Percentiles rank a stretch among this genome's conserved stretches.
Conservation (phyloP, 805 yeast species). For the Dipodascus geniculatus region DNA sequence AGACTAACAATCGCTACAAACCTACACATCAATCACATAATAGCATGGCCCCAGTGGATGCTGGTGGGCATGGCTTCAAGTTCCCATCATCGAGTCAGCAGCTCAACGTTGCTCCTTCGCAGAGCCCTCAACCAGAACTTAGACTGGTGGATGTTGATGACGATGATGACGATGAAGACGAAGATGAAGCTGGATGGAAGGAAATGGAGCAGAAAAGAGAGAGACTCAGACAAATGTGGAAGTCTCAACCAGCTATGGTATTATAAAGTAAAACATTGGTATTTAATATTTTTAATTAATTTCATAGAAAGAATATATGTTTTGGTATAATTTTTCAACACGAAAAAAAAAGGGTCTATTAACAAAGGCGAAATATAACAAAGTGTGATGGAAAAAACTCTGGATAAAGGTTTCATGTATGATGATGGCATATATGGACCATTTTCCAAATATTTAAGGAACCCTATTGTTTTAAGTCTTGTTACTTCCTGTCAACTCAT, state of each 20-base stretch:
- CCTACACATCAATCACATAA: not conserved
- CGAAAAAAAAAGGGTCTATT: not conserved
- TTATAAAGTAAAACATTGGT: not conserved
- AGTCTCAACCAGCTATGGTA: conserved; percentile 4
- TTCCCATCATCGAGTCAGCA: not conserved
- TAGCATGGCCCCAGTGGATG: not conserved
- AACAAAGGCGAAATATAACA: not conserved
- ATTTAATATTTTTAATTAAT: too few species aligned
- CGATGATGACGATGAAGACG: conserved; percentile 17
- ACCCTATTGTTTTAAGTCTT: not conserved
- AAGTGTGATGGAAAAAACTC: too few species aligned
- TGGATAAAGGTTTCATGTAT: too few species aligned
- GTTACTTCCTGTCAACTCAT: not conserved
- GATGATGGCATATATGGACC: too few species aligned
- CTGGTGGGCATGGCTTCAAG: not conserved
- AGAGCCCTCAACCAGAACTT: conserved; percentile 3
- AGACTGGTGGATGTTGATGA: conserved; percentile 4
- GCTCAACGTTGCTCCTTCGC: conserved; percentile 1
- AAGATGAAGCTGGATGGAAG: conserved; percentile 17
- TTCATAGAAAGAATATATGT: not conserved
- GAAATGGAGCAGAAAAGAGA: conserved; percentile 16
- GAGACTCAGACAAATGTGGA: conserved; percentile 16
- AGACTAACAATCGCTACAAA: not conserved
- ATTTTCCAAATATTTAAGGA: too few species aligned
- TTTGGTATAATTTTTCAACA: not conserved